phyloP scores from a whole-genome alignment of 179 eudicot species.

The Actinidia chinensis region DNA sequence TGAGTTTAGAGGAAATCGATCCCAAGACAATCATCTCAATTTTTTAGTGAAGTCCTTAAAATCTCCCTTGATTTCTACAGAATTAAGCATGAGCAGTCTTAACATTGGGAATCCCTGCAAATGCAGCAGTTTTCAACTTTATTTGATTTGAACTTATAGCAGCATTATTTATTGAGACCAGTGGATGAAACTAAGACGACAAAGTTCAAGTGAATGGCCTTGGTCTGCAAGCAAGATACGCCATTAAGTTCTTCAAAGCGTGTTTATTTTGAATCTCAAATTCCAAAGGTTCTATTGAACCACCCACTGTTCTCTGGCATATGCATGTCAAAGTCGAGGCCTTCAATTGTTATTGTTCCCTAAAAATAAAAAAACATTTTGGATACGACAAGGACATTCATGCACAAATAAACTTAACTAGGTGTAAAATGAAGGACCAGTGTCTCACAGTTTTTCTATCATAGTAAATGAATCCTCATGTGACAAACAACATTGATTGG shows the following conservation, averaged over 20 bases:
- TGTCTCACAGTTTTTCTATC: constrained; percentile 3
- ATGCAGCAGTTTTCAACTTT: constrained; percentile 14
- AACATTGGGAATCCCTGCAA: constrained; percentile 21
- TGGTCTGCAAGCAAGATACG: not conserved
- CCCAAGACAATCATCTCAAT: constrained; percentile 22
- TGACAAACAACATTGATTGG: constrained; percentile 4
- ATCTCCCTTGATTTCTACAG: constrained; percentile 16
- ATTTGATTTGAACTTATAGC: not conserved
- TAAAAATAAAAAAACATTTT: not conserved
- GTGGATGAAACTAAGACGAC: not conserved
- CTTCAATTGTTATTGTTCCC: constrained; percentile 20
- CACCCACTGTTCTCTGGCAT: not conserved
- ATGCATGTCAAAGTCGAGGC: constrained; percentile 13
- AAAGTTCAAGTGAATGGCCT: not conserved
- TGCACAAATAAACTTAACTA: not conserved
- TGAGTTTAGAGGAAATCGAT: constrained; percentile 6
- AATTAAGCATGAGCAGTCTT: constrained; percentile 16
- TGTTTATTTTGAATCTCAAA: not conserved
- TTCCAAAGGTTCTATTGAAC: not conserved
- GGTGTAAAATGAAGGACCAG: not conserved
- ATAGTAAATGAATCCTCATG: constrained; percentile 8
- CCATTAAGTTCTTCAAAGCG: too few relatives aligned
- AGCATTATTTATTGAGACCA: not conserved
- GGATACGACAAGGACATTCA: not conserved
- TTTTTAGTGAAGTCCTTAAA: constrained; percentile 4